A percentile compares a stretch with the other conserved stretches of the same genome.
Evolutionary conservation across 805 yeast species (phyloP).

Genomic region (Teunomyces barrocoloradensis): DNA sequence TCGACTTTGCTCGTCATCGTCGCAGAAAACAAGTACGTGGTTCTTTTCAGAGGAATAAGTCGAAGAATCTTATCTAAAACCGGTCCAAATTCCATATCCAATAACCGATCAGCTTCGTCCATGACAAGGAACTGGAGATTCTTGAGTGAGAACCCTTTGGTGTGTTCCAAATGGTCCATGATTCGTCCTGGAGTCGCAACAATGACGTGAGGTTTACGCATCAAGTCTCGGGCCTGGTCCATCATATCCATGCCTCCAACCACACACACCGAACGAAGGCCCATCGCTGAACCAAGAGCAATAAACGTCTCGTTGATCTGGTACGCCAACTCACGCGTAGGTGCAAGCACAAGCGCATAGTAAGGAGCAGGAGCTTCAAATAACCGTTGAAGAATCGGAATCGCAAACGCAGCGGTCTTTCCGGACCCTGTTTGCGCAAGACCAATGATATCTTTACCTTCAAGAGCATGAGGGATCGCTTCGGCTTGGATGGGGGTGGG

Average conservation of each 20-base stretch:
- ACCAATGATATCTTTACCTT: conserved; percentile 92
- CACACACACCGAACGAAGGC: conserved; percentile 80
- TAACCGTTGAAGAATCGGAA: conserved; percentile 86
- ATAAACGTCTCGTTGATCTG: conserved; percentile 94
- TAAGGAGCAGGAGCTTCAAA: conserved; percentile 89
- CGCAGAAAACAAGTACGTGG: conserved; percentile 89
- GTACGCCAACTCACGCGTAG: conserved; percentile 81
- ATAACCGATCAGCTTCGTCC: conserved; percentile 95
- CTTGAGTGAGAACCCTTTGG: conserved; percentile 82
- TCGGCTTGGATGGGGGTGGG: conserved; percentile 96
- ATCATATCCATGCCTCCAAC: conserved; percentile 99
- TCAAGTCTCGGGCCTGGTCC: conserved; percentile 93
- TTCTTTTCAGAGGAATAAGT: conserved; percentile 79
- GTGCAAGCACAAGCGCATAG: conserved; percentile 84
- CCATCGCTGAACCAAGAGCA: conserved; percentile 89
- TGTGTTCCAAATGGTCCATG: conserved; percentile 90
- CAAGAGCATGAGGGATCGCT: conserved; percentile 85
- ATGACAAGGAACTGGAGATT: conserved; percentile 80
- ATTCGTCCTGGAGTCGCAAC: conserved; percentile 96
- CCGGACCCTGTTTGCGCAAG: conserved; percentile 98
- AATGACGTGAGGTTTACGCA: conserved; percentile 90
- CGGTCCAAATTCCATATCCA: conserved; percentile 96
- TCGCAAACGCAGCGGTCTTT: conserved; percentile 97
- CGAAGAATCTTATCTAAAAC: conserved; percentile 83
- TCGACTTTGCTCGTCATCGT: conserved; percentile 96